phyloP scores from a whole-genome alignment of 176 grass and related monocot genomes.

The Carex parvula region DNA sequence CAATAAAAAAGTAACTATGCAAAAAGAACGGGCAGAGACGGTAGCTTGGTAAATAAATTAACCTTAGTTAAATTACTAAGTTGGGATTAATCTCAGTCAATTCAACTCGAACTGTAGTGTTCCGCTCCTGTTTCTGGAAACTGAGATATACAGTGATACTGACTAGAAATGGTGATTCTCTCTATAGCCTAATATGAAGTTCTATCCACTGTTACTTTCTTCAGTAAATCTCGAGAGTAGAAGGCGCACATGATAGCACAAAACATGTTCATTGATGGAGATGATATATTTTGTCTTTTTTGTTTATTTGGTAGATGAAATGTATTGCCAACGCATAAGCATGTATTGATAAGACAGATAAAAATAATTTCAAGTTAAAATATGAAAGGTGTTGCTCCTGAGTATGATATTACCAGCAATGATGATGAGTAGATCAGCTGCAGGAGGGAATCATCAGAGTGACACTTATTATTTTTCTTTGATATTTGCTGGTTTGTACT shows the following conservation, averaged over 20 bases:
- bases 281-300: background rate
- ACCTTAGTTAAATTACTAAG: background rate
- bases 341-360: background rate
- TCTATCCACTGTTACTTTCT: background rate
- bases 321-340: background rate
- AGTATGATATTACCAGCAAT: background rate
- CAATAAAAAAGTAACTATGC: too few species aligned
- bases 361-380: background rate
- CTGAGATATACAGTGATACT: background rate
- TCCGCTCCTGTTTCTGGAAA: background rate
- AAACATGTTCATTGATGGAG: background rate
- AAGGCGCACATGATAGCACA: too few species aligned
- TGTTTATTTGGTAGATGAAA: background rate
- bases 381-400: background rate
- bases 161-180: background rate
- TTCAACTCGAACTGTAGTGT: background rate
- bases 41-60: background rate
- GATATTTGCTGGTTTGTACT: background rate
- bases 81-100: background rate
- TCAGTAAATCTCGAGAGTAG: background rate
- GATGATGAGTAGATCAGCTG: background rate
- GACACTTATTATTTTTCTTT: background rate
- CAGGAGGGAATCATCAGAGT: background rate
- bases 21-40: background rate
- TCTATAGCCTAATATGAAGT: background rate